Evolutionary conservation across 371 early-diverging fungal species (phyloP).

Genomic region (Rhizopus delemar): DNA sequence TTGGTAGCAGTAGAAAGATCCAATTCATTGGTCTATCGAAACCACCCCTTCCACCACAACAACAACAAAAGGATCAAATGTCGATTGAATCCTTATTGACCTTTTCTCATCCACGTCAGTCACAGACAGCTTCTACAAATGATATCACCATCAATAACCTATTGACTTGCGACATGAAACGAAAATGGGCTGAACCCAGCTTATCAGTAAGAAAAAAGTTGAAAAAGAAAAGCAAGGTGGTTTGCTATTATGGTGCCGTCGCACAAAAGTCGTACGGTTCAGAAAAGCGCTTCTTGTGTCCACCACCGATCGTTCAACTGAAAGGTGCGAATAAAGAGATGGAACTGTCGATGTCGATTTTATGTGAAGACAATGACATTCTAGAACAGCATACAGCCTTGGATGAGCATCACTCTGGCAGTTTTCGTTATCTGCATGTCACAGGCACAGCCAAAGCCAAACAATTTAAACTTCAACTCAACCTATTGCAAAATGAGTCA

Average conservation of each 20-base stretch:
- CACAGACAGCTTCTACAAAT: constrained; percentile 16
- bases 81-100: constrained; percentile 37
- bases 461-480: constrained; percentile 66
- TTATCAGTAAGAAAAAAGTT: constrained; percentile 1
- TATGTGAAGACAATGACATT: constrained; percentile 49
- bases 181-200: constrained; percentile 17
- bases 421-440: constrained; percentile 73
- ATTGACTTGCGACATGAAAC: constrained; percentile 17
- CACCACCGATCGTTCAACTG: constrained; percentile 74
- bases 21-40: constrained; percentile 39
- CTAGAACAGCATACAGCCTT: constrained; percentile 56
- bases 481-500: constrained; percentile 20
- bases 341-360: constrained; percentile 66
- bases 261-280: constrained; percentile 92
- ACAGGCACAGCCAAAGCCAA: constrained; percentile 80
- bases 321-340: constrained; percentile 20
- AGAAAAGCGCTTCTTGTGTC: constrained; percentile 86
- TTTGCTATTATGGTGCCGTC: constrained; percentile 68
- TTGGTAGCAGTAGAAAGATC: constrained; percentile 45
- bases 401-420: constrained; percentile 56
- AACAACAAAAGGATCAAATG: constrained; percentile 22
- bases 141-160: constrained; percentile 24
- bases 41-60: constrained; percentile 1
- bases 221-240: constrained; percentile 27
- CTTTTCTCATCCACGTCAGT: constrained; percentile 16